phyloP scores from a whole-genome alignment of 1,284 basidiomycete genomes.

The Ganoderma multipileum region DNA sequence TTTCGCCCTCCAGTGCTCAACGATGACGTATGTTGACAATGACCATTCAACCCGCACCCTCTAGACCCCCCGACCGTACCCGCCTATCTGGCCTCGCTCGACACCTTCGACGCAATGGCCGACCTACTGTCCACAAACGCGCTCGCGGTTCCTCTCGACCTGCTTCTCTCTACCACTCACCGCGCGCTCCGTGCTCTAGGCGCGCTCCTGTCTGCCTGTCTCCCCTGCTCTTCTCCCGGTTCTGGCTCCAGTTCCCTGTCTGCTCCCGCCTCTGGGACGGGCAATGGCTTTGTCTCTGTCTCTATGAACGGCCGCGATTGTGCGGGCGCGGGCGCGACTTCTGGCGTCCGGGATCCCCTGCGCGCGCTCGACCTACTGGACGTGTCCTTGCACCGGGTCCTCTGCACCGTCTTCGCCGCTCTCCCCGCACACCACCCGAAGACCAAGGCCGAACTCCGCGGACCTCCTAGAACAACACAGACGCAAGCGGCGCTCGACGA shows the following conservation, averaged over 20 bases:
- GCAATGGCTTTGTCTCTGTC: no score
- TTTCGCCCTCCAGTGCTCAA: not conserved
- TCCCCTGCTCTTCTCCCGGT: not conserved
- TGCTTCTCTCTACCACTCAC: conserved; percentile 21
- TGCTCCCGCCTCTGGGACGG: not conserved
- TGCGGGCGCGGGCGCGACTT: not conserved
- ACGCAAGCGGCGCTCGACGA: conserved; percentile 17
- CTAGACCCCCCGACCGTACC: conserved; percentile 3
- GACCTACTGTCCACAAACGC: conserved; percentile 20
- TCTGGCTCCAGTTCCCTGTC: not conserved
- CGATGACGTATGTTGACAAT: not conserved
- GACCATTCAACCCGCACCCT: not conserved
- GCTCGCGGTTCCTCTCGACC: conserved; percentile 21
- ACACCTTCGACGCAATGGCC: conserved; percentile 31
- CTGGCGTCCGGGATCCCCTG: conserved; percentile 6
- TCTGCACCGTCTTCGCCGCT: conserved; percentile 28
- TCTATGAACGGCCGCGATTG: not conserved
- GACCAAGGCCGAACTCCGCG: not conserved
- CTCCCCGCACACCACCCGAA: conserved; percentile 1
- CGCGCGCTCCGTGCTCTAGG: conserved; percentile 27
- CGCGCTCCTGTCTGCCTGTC: conserved; percentile 2
- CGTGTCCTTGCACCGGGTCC: conserved; percentile 24
- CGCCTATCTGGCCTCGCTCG: conserved; percentile 26
- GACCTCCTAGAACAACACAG: not conserved
- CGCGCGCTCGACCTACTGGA: conserved; percentile 24